Percentiles rank a stretch among this genome's conserved stretches.
phyloP scores from a whole-genome alignment of 768 basidiomycete genomes.

The Podaxis mareebaensis region DNA sequence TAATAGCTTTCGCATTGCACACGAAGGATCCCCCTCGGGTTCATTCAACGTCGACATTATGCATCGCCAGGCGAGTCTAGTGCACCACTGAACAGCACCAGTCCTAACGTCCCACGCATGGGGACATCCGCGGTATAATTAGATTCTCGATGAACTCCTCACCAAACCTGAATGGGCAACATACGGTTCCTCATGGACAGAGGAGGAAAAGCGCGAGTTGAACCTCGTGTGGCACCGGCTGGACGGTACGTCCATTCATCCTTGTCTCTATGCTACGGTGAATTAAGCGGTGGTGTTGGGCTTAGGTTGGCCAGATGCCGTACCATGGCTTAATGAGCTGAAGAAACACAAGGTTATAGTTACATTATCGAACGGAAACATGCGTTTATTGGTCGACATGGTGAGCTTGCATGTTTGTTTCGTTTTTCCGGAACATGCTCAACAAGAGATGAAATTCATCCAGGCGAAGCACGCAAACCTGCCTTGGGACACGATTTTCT shows the following conservation, averaged over 20 bases:
- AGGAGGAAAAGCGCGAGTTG: conserved; percentile 41
- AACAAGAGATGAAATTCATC: not conserved
- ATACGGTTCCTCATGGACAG: conserved; percentile 46
- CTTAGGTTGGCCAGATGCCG: conserved; percentile 59
- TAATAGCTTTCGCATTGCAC: conserved; percentile 42
- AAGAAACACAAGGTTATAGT: conserved; percentile 53
- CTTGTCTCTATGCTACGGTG: not conserved
- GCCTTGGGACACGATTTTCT: conserved; percentile 67
- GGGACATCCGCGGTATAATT: not conserved
- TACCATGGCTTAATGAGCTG: conserved; percentile 47
- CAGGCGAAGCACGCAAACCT: conserved; percentile 63
- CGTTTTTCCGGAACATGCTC: not conserved
- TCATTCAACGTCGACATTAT: conserved; percentile 53
- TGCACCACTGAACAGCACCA: not conserved
- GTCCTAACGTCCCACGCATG: not conserved
- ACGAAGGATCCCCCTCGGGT: conserved; percentile 49
- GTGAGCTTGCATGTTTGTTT: conserved; percentile 30
- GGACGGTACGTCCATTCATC: conserved; percentile 34
- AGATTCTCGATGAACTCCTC: conserved; percentile 64
- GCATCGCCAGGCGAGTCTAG: conserved; percentile 48
- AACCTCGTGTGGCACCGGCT: conserved; percentile 63
- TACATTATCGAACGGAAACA: conserved; percentile 65
- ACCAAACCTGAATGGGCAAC: conserved; percentile 47
- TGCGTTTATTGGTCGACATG: conserved; percentile 62
- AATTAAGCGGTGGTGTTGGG: not conserved